A percentile compares a stretch with the other conserved stretches of the same genome.
Conservation (phyloP, 2,329 filamentous ascomycete species). For the Colletotrichum sp. region DNA sequence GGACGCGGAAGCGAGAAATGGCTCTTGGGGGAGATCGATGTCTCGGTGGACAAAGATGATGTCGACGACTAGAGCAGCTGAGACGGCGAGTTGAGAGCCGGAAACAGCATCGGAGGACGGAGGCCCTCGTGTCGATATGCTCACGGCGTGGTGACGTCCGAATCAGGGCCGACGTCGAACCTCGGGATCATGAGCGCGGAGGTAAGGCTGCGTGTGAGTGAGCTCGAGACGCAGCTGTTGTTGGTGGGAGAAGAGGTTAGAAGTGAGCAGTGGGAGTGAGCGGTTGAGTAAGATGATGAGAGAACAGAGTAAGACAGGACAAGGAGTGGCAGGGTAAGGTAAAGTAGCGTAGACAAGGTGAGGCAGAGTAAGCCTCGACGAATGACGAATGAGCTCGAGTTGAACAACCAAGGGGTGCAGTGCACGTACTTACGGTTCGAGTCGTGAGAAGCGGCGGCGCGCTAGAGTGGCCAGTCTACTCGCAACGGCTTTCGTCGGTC, state of each 20-base stretch:
- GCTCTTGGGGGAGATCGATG: background rate
- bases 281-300: background rate
- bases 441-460: background rate
- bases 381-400: background rate
- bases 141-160: background rate
- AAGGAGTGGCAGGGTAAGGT: background rate
- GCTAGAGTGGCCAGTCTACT: background rate
- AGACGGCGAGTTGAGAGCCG: background rate
- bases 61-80: background rate
- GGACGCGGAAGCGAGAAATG: constrained; percentile 5
- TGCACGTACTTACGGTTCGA: background rate
- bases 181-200: background rate
- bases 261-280: background rate
- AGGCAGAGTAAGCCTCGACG: background rate
- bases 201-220: background rate
- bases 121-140: background rate
- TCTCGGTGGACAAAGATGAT: background rate
- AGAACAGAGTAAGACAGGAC: background rate
- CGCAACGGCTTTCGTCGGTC: constrained; percentile 4
- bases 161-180: background rate
- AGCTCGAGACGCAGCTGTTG: background rate
- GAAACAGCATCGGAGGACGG: background rate
- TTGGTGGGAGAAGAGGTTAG: background rate
- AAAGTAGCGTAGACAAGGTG: background rate
- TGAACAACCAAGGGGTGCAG: constrained; percentile 3